Percentiles rank a stretch among this genome's conserved stretches.
phyloP scores from a whole-genome alignment of 192 early-diverging fungal species.

The Thoreauomyces humboldtii region DNA sequence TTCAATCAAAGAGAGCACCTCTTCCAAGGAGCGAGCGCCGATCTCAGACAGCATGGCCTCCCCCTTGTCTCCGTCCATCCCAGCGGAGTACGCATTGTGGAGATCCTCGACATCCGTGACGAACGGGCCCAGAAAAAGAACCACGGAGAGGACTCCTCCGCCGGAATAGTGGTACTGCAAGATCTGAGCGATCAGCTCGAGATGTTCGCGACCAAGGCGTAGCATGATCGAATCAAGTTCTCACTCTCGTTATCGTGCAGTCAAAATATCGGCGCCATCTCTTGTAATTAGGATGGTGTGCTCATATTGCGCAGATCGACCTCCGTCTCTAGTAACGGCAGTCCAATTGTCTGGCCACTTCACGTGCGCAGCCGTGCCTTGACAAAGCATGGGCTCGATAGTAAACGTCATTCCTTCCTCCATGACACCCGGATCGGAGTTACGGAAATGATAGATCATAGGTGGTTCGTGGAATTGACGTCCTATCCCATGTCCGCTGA shows the following conservation, averaged over 20 bases:
- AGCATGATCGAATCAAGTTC: too few relatives aligned
- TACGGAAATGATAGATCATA: conserved; percentile 74
- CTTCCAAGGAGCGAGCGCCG: conserved; percentile 14
- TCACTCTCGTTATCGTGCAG: too few relatives aligned
- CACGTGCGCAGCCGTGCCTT: conserved; percentile 66
- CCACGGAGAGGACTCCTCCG: conserved; percentile 16
- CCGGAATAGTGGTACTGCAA: conserved; percentile 32
- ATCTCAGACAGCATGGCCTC: conserved; percentile 25
- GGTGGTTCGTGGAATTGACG: conserved; percentile 80
- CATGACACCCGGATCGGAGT: conserved; percentile 71
- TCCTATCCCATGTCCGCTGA: conserved; percentile 83
- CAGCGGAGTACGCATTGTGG: conserved; percentile 31
- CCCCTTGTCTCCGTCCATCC: conserved; percentile 6
- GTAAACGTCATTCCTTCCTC: conserved; percentile 81
- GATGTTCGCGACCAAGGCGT: conserved; percentile 13
- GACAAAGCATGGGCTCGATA: conserved; percentile 84
- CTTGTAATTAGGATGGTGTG: conserved; percentile 62
- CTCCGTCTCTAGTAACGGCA: conserved; percentile 68
- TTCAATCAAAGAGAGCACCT: conserved; percentile 1
- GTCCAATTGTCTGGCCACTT: conserved; percentile 91
- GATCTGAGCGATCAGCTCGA: conserved; percentile 28
- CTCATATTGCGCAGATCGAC: conserved; percentile 81
- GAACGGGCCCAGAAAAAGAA: conserved; percentile 32
- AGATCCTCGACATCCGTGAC: conserved; percentile 29
- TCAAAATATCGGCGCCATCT: conserved; percentile 67